Evolutionary conservation across 1,139 yeast genomes (phyloP).

Genomic region (Sugiyamaella japonica): DNA sequence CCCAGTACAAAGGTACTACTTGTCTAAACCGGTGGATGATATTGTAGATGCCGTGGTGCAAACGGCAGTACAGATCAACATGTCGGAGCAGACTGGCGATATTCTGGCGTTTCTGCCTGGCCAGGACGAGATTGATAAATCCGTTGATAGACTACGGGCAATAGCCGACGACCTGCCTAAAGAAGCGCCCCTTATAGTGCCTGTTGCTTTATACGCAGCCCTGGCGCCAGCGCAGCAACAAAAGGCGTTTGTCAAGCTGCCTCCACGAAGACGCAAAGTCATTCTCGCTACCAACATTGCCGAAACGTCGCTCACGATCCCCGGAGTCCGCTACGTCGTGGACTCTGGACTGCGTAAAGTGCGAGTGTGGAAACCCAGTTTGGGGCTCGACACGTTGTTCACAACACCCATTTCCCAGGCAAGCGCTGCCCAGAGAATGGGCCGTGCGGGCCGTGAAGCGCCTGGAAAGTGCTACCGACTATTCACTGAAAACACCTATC

Average conservation of each 20-base stretch:
- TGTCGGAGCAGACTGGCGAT: slow-evolving; percentile 79
- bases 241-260: slow-evolving; percentile 65
- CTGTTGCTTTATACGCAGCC: slow-evolving; percentile 90
- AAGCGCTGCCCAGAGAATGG: slow-evolving; percentile 92
- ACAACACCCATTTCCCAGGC: slow-evolving; percentile 94
- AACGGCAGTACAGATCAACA: slow-evolving; percentile 74
- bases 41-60: slow-evolving; percentile 77
- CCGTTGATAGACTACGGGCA: slow-evolving; percentile 60
- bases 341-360: slow-evolving; percentile 93
- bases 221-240: slow-evolving; percentile 82
- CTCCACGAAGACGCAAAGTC: slow-evolving; percentile 68
- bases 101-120: slow-evolving; percentile 89
- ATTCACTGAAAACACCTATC: slow-evolving; percentile 71
- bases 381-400: slow-evolving; percentile 85
- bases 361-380: slow-evolving; percentile 89
- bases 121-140: slow-evolving; percentile 94
- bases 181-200: slow-evolving; percentile 64
- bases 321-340: slow-evolving; percentile 91
- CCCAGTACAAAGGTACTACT: slow-evolving; percentile 73
- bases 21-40: slow-evolving; percentile 66
- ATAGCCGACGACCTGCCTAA: slow-evolving; percentile 66
- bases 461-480: slow-evolving; percentile 88
- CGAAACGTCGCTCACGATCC: slow-evolving; percentile 93
- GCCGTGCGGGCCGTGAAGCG: slow-evolving; percentile 98
- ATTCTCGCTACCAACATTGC: slow-evolving; percentile 94